Base-by-base conservation (phyloP, 2,329 filamentous ascomycete genomes). In the Bipolaris bicolor region DNA sequence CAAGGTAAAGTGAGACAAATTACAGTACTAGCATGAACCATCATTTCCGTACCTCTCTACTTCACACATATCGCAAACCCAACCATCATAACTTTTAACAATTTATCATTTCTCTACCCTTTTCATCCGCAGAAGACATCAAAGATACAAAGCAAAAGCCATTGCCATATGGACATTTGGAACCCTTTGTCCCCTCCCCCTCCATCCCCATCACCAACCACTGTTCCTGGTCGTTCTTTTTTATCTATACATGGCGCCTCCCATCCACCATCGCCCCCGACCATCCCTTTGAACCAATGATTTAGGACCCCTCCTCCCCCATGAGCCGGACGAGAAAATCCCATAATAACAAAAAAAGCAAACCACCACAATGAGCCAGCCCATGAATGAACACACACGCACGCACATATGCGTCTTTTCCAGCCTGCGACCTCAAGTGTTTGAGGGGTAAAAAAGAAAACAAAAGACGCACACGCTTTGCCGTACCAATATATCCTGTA, bases 361-460 rank as follows among this genome's bases (percentile, higher is more conserved):
- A 10, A 24, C 18, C 52, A 58, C 55, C 57, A 56, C 52, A 61
- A 47, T 59, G 49, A 61, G 49, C 59, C 61, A 55, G 51, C 57
- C 59, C 52, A 49, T 55, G 45, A 52, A 20, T 40, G 31, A 40
- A 22, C 20, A 29, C 5, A 49, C 18, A 29, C 18, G 24, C 11
- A 41, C 11, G n/a, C 20, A 29, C 5, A 49, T 15, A 39, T 11
- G 22, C 18, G 39, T 41, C 39, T 36, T 29, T 31, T 33, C 37
- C 49, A 57, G 33, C 41, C 49, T 48, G 43, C 49, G 57, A 56
- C 39, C 51, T 55, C 56, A 24, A 31, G 29, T 13, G 29, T 33
- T 13, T 10, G 20, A 47, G 24, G n/a, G 15, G 18, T 13, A 24
- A 43, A 40, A 10, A 52, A 20, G 24, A 44, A 36, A 31, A 13